Base-by-base conservation (phyloP, 2,329 filamentous ascomycete species). In the Aciculosporium take region DNA sequence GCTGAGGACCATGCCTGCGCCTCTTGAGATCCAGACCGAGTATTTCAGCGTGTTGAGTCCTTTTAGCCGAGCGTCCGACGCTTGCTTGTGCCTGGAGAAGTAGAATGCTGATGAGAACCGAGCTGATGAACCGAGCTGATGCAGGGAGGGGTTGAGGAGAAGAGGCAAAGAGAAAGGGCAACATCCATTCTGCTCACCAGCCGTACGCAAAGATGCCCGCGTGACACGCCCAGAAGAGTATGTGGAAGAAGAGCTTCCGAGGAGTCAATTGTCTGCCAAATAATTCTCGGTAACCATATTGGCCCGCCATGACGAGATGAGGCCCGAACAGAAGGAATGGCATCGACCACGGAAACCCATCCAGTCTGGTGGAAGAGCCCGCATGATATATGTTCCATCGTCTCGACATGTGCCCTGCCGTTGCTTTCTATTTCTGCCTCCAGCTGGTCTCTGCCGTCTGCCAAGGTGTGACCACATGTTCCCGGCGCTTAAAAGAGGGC, bases 11-110 rank as follows among this genome's bases (percentile, higher is more conserved):
- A 98, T 66, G 53, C 87, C 91, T 40, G 91, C 89, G 57, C 89
- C 91, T 70, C 91, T 79, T 23, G 91, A 96, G 45, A 95, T 76
- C 89, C 89, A 98, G 42, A 98, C 91, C 3, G 89, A 96, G 63
- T 74, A 96, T 41, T 72, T 71, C 37, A 98, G 75, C 0, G 66
- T 74, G 62, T 98, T 98, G 36, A 98, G 72, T 32, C 74, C 74
- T 5, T 81, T 80, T 23, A 98, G 69, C 43, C 76, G 75, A 8
- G 58, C 46, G 55, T 94, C 82, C 5, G 57, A 51, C 27, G 62
- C 69, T 68, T 98, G 91, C 53, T 91, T 81, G 55, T 69, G 84
- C 86, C 87, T 94, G 17, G 46, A 28, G n/a, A 40, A 4, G 25
- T 31, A 3, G 25, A 17, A 15, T 23, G 12, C 17, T 13, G n/a